These are phyloP conservation scores for Eucalyptus rudis DNA, from an alignment of 345 rosid genomes.

Conservation along the genomic window DNA sequence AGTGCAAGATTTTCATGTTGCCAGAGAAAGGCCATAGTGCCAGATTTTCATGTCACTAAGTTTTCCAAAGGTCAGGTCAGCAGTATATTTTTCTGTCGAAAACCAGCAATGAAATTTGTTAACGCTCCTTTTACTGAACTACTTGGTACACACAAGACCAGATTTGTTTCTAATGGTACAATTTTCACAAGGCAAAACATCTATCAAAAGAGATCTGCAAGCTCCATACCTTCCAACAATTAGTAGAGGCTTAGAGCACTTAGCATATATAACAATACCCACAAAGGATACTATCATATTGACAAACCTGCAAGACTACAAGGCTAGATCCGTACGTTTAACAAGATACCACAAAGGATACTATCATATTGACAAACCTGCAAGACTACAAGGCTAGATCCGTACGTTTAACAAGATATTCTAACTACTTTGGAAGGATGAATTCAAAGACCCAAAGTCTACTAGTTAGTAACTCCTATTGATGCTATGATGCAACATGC, in stretches of 20 bases:
- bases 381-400: slow-evolving; percentile 16
- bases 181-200: background rate
- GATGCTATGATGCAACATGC: background rate
- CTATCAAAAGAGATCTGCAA: background rate
- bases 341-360: background rate
- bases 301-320: slow-evolving; percentile 24
- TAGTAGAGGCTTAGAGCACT: slow-evolving; percentile 11
- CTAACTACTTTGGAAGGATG: background rate
- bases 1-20: background rate
- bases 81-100: background rate
- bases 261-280: slow-evolving; percentile 5
- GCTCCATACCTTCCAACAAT: slow-evolving; percentile 25
- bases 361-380: slow-evolving; percentile 14
- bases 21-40: background rate
- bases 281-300: slow-evolving; percentile 1
- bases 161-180: background rate
- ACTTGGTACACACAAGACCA: background rate
- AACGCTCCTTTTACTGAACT: background rate
- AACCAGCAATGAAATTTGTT: background rate
- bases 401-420: background rate
- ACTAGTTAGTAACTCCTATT: background rate
- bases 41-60: background rate
- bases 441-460: background rate
- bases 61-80: background rate
- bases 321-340: background rate